Evolutionary conservation across 441 rosid species (phyloP), one percentile per base, ranked within the genome.

Genomic region (Gossypium aridum): DNA sequence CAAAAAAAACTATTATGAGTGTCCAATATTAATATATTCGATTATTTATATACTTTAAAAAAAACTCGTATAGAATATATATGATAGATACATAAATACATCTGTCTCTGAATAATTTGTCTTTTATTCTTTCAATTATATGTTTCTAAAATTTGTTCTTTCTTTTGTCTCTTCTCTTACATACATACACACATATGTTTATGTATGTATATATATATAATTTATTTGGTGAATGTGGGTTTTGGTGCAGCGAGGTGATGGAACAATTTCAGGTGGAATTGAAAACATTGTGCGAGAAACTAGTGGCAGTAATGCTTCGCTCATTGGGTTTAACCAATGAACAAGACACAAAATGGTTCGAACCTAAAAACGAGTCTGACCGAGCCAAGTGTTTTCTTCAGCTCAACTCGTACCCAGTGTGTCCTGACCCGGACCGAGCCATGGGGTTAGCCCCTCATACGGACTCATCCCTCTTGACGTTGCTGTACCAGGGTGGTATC

Each of bases 401-500:
- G 49, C 77, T 84, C 70, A 82, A 84, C 81, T 80, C 82, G 0
- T 82, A 82, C 76, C 87, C 87, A 1, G 47, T 61, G 12, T 84
- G 87, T 49, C 87, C 82, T 1, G 77, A 82, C 12, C 85, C 87
- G 0, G 49, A 67, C 6, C 67, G 59, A 25, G 82, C 78, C n/a
- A 43, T 78, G 80, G 87, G 87, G 22, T 71, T 84, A 7, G 81
- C 85, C 12, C 82, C 85, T 3, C 87, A 84, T 74, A 84, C 87
- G 1, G 85, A 84, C 76, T 61, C 85, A 1, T 76, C 77, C n/a
- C 26, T 84, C 14, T 2, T 84, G 22, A 82, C 87, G 0, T 74
- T 84, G 4, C 55, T 84, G 20, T 23, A 79, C 73, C 86, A 82
- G 53, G 74, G 39, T 39, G 13, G 64, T 47, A 57, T 23, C 1